Base-by-base conservation (phyloP, 1,139 yeast species). In the Yamadazyma epiphylla region DNA sequence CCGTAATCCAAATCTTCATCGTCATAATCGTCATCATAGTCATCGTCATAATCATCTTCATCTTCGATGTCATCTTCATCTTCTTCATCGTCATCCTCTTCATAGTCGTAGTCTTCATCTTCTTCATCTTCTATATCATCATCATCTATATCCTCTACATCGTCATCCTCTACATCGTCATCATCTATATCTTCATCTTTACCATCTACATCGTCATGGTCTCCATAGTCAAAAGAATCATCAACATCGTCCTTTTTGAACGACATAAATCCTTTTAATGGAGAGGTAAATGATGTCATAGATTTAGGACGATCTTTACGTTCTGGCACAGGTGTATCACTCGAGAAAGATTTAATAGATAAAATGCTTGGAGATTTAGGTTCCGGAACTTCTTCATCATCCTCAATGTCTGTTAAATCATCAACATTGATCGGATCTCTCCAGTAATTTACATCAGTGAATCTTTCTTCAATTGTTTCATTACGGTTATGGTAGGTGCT, bases 391-490 rank as follows among this genome's bases (percentile, higher is more conserved):
- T 30, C 26, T 21, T 37, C 33, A 16, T 58, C 69, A 22, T 59
- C 69, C 15, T 60, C 67, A 14, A 51, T 70, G 30, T 74, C 81
- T 30, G 70, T 64, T 34, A 78, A 60, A 33, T 79, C 83, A 33
- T 75, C 70, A 30, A 89, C 51, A 39, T 80, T 79, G 5, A 89
- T 55, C 0, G 95, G 91, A 31, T 81, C 91, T 40, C 95, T 64
- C 99, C 99, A 91, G 53, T 75, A 91, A 48, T 86, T 88, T 17
- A 85, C 84, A 56, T 91, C 98, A 6, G 88, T 84, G 51, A 64
- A 89, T 39, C 75, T 75, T 41, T 82, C 87, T 39, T 80, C 84
- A 22, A 42, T 37, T 9, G 15, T 20, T 11, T 5, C 7, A 17
- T 27, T 22, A 37, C 70, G 63, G 36, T 62, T 60, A 4, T 60